Conservation (phyloP, 768 basidiomycete genomes). For the Leucosporidium yakuticum region DNA sequence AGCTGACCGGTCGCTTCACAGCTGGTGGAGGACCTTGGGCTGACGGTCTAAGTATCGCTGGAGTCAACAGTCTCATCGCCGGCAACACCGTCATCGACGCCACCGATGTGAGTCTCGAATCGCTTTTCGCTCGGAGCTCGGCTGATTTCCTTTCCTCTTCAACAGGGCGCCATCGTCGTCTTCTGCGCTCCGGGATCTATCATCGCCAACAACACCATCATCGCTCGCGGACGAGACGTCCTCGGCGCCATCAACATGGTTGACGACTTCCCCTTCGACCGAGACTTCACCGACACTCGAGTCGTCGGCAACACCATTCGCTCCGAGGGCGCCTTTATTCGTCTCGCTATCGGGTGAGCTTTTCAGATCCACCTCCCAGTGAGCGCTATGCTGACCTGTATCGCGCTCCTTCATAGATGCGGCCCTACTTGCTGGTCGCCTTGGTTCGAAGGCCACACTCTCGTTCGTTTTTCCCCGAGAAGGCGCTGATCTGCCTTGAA, state of each 20-base stretch:
- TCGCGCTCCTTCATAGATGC: constrained; percentile 28
- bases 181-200: constrained; percentile 47
- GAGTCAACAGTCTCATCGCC: constrained; percentile 43
- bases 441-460: constrained; percentile 17
- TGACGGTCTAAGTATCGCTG: constrained; percentile 47
- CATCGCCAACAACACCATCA: constrained; percentile 43
- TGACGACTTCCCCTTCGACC: constrained; percentile 46
- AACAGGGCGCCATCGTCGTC: constrained; percentile 36
- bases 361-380: neutral
- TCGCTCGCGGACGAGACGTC: constrained; percentile 39
- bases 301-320: constrained; percentile 45
- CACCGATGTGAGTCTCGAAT: constrained; percentile 43
- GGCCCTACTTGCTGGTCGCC: constrained; percentile 45
- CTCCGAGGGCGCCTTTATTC: constrained; percentile 44
- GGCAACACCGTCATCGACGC: constrained; percentile 45
- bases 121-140: neutral
- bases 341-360: constrained; percentile 44
- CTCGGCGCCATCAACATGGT: constrained; percentile 47
- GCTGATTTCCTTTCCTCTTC: no score
- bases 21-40: constrained; percentile 47
- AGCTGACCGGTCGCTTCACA: neutral
- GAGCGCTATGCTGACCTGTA: neutral
- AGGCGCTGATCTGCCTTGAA: no score
- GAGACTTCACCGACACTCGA: constrained; percentile 43
- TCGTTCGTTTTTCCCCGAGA: neutral